phyloP scores from a whole-genome alignment of 192 early-diverging fungal species.

The Coemansia sp. region DNA sequence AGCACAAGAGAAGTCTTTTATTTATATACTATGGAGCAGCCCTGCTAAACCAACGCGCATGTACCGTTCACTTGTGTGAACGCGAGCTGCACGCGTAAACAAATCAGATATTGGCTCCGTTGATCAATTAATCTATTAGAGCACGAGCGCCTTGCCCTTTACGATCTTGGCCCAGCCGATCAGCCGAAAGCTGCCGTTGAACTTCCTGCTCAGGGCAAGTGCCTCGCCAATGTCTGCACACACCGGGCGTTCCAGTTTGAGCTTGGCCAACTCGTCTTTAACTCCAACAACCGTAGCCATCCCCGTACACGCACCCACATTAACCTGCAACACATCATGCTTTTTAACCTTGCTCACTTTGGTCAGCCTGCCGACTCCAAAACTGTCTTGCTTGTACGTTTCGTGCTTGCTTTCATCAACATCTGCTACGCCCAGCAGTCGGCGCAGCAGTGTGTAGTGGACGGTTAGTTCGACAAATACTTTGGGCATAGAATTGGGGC shows the following conservation, averaged over 20 bases:
- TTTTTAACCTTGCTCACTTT: slow-evolving; percentile 83
- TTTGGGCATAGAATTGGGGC: slow-evolving; percentile 82
- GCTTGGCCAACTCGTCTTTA: slow-evolving; percentile 92
- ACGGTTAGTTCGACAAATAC: slow-evolving; percentile 95
- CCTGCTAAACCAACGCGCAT: too few relatives aligned
- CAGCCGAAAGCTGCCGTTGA: slow-evolving; percentile 96
- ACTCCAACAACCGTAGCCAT: background rate
- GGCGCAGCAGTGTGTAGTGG: slow-evolving; percentile 91
- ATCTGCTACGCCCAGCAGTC: slow-evolving; percentile 92
- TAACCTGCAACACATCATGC: background rate
- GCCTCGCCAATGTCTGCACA: slow-evolving; percentile 95
- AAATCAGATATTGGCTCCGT: background rate
- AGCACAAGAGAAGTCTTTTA: too few relatives aligned
- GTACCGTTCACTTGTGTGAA: background rate
- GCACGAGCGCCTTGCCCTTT: slow-evolving; percentile 58
- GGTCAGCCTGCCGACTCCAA: background rate
- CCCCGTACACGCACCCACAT: background rate
- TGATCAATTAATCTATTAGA: background rate
- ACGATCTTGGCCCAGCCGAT: slow-evolving; percentile 98
- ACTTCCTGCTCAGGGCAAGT: slow-evolving; percentile 89
- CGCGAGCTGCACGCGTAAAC: slow-evolving; percentile 10
- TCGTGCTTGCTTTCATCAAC: slow-evolving; percentile 44
- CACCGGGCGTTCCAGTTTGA: slow-evolving; percentile 79
- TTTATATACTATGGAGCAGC: too few relatives aligned
- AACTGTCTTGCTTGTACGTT: too few relatives aligned